A percentile compares a stretch with the other conserved stretches of the same genome.
These are phyloP conservation scores for Setaria viridis DNA, from an alignment of 202 grass and related monocot species.

Conservation along the genomic window DNA sequence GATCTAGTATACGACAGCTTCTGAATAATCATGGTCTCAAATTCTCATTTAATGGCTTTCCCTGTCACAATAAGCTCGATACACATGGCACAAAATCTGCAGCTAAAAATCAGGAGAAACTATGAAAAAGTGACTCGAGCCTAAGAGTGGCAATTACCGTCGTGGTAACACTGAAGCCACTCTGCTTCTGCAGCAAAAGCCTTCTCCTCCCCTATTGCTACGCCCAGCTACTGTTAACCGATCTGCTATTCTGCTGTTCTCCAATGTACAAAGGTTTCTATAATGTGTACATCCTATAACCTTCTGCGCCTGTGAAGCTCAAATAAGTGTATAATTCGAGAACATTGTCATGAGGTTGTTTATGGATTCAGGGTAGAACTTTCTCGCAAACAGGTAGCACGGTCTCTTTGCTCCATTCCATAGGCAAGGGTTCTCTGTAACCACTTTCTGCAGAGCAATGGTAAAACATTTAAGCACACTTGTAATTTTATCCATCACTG, in stretches of 20 bases:
- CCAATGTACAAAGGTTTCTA: conserved; percentile 56
- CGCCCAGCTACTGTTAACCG: conserved; percentile 38
- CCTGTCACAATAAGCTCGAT: conserved; percentile 33
- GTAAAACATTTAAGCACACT: not conserved
- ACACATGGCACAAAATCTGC: conserved; percentile 44
- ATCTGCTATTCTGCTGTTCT: conserved; percentile 35
- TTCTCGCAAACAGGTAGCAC: conserved; percentile 81
- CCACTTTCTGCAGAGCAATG: conserved; percentile 57
- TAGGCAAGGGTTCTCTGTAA: conserved; percentile 63
- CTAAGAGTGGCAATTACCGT: conserved; percentile 31
- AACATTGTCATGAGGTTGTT: conserved; percentile 63
- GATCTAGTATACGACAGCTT: not conserved
- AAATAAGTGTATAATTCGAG: conserved; percentile 61
- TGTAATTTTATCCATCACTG: not conserved
- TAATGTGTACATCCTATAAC: conserved; percentile 42
- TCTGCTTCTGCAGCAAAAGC: conserved; percentile 23
- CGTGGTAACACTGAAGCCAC: conserved; percentile 16
- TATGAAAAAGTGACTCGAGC: conserved; percentile 31
- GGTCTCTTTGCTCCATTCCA: conserved; percentile 78
- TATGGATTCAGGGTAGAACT: conserved; percentile 77
- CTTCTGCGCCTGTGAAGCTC: not conserved
- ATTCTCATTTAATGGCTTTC: conserved; percentile 10
- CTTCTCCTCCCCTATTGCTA: conserved; percentile 44
- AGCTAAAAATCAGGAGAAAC: conserved; percentile 28
- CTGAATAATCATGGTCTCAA: not conserved